A percentile compares a stretch with the other conserved stretches of the same genome.
Conservation (phyloP, 2,329 filamentous ascomycete species). For the Monosporascus sp. region DNA sequence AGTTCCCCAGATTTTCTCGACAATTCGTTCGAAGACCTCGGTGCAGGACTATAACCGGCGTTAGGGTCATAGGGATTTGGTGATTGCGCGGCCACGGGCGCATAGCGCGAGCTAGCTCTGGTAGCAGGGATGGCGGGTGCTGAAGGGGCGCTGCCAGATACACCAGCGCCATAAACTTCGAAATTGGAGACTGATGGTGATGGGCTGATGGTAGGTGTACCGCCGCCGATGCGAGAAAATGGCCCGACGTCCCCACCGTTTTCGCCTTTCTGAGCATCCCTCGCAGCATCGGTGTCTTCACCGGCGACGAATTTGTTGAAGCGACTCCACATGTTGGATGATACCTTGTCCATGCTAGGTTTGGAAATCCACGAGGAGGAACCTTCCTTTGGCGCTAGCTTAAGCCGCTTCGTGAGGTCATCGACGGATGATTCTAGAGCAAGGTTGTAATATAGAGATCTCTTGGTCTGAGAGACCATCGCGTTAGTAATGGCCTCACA, state of each 20-base stretch:
- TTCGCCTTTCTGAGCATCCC: slow-evolving; percentile 50
- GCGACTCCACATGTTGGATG: slow-evolving; percentile 80
- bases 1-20: slow-evolving; percentile 36
- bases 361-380: slow-evolving; percentile 88
- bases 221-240: slow-evolving; percentile 75
- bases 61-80: slow-evolving; percentile 32
- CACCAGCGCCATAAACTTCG: slow-evolving; percentile 62
- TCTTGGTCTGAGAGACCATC: slow-evolving; percentile 73
- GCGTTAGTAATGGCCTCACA: slow-evolving; percentile 76
- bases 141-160: slow-evolving; percentile 3
- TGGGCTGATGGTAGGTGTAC: slow-evolving; percentile 68
- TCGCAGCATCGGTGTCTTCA: slow-evolving; percentile 68
- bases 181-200: slow-evolving; percentile 65
- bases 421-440: slow-evolving; percentile 71
- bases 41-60: slow-evolving; percentile 22
- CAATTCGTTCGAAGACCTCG: slow-evolving; percentile 37
- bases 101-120: slow-evolving; percentile 46
- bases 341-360: slow-evolving; percentile 93
- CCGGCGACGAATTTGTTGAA: slow-evolving; percentile 97
- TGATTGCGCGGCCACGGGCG: slow-evolving; percentile 31
- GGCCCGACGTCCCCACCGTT: slow-evolving; percentile 62
- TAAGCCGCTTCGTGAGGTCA: slow-evolving; percentile 76
- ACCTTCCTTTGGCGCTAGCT: slow-evolving; percentile 76
- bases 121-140: slow-evolving; percentile 33
- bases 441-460: slow-evolving; percentile 80